These are phyloP conservation scores for Protoeuglena noctilucae DNA, from an alignment of 139 green algal genomes.

Conservation along the genomic window DNA sequence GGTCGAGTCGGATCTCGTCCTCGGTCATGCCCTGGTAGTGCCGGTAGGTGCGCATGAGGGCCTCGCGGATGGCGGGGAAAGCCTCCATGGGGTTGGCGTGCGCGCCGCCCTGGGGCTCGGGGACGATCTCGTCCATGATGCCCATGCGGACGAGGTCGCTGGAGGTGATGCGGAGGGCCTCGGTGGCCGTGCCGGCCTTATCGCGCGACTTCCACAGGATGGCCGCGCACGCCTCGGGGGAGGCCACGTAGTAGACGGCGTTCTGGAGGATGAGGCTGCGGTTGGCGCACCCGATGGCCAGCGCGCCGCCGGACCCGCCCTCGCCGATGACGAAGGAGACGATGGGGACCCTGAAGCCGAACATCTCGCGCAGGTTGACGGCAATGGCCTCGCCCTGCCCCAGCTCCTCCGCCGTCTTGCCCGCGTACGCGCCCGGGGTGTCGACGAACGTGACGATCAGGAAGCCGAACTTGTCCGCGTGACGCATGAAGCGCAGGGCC, in stretches of 20 bases:
- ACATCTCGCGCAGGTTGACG: slow-evolving; percentile 93
- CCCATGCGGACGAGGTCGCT: slow-evolving; percentile 60
- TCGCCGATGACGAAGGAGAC: slow-evolving; percentile 86
- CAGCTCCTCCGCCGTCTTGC: slow-evolving; percentile 77
- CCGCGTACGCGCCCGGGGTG: slow-evolving; percentile 86
- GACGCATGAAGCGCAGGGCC: slow-evolving; percentile 89
- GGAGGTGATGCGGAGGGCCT: slow-evolving; percentile 82
- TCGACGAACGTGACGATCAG: slow-evolving; percentile 96
- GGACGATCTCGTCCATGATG: slow-evolving; percentile 76
- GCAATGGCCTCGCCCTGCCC: slow-evolving; percentile 92
- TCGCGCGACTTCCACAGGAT: slow-evolving; percentile 87
- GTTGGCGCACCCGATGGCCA: slow-evolving; percentile 81
- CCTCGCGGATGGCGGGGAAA: slow-evolving; percentile 73
- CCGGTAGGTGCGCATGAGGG: slow-evolving; percentile 44
- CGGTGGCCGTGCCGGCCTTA: slow-evolving; percentile 62
- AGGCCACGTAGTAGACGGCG: slow-evolving; percentile 90
- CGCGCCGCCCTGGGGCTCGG: slow-evolving; percentile 76
- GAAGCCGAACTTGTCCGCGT: slow-evolving; percentile 88
- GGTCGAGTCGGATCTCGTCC: slow-evolving; percentile 63
- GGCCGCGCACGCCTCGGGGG: slow-evolving; percentile 81
- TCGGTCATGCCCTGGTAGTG: slow-evolving; percentile 47
- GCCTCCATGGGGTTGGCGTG: slow-evolving; percentile 65
- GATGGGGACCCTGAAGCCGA: slow-evolving; percentile 83
- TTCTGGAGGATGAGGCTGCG: slow-evolving; percentile 76
- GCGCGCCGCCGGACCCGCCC: slow-evolving; percentile 74